Evolutionary conservation across 2,329 filamentous ascomycete species (phyloP).

Genomic region (Aspergillus sp.): DNA sequence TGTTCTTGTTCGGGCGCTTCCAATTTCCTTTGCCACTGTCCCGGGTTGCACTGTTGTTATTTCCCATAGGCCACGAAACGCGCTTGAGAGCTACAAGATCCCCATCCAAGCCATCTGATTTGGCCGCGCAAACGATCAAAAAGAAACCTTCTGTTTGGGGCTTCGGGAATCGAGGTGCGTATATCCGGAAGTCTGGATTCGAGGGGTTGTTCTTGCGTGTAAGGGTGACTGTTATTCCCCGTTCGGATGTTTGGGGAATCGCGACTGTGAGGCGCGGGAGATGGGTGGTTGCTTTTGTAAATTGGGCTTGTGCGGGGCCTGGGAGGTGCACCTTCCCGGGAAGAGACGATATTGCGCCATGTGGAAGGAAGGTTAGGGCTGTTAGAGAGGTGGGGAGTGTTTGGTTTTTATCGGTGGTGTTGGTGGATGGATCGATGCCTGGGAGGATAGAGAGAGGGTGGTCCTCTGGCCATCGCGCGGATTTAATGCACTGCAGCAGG

Average conservation of each 20-base stretch:
- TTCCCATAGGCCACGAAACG: slow-evolving; percentile 65
- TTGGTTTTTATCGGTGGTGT: slow-evolving; percentile 10
- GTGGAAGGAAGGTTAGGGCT: slow-evolving; percentile 31
- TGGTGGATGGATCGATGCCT: slow-evolving; percentile 52
- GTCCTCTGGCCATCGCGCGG: slow-evolving; percentile 85
- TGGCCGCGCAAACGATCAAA: slow-evolving; percentile 63
- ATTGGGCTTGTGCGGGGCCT: slow-evolving; percentile 26
- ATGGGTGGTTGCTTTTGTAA: slow-evolving; percentile 60
- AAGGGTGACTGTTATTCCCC: slow-evolving; percentile 59
- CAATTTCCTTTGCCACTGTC: slow-evolving; percentile 19
- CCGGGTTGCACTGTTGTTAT: slow-evolving; percentile 18
- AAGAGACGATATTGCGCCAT: slow-evolving; percentile 25
- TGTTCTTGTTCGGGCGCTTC: background rate
- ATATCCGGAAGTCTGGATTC: slow-evolving; percentile 71
- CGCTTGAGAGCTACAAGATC: slow-evolving; percentile 86
- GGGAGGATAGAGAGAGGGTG: slow-evolving; percentile 77
- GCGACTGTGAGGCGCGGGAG: slow-evolving; percentile 70
- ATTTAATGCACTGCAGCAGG: slow-evolving; percentile 89
- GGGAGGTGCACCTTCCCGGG: slow-evolving; percentile 31
- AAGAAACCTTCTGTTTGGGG: slow-evolving; percentile 95
- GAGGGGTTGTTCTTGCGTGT: slow-evolving; percentile 65
- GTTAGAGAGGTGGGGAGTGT: slow-evolving; percentile 31
- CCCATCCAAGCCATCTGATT: slow-evolving; percentile 53
- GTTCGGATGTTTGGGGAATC: slow-evolving; percentile 60
- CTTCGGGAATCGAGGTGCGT: slow-evolving; percentile 87